Evolutionary conservation across 257 asterid species (phyloP).

Genomic region (Thymus mandschuricus): DNA sequence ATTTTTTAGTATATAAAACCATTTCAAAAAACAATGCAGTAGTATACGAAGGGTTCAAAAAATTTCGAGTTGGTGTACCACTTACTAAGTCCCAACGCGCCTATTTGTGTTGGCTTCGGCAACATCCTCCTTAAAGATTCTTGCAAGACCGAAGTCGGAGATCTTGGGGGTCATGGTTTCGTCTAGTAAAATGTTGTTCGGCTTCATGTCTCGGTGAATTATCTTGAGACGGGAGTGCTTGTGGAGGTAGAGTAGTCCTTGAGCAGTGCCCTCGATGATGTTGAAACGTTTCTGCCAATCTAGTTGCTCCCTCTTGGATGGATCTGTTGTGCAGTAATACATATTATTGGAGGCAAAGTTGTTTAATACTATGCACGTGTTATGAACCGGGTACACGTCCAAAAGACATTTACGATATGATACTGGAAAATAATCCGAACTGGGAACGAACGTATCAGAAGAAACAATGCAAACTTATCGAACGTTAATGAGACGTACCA

Average conservation of each 20-base stretch:
- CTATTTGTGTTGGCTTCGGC: constrained; percentile 55
- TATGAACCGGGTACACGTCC: too few relatives aligned
- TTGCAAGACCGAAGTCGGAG: constrained; percentile 71
- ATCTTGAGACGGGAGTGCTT: constrained; percentile 59
- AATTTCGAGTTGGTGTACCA: background rate
- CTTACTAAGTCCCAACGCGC: constrained; percentile 69
- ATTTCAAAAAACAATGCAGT: background rate
- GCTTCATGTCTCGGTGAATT: constrained; percentile 66
- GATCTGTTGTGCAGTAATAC: constrained; percentile 23
- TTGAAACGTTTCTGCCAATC: constrained; percentile 42
- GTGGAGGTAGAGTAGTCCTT: constrained; percentile 68
- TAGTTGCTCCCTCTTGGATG: constrained; percentile 33
- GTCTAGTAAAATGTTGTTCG: constrained; percentile 60
- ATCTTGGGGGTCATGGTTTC: constrained; percentile 66
- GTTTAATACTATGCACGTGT: background rate
- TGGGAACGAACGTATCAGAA: too few relatives aligned
- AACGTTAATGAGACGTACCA: too few relatives aligned
- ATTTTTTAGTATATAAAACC: background rate
- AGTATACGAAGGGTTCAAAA: background rate
- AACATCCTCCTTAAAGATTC: constrained; percentile 50
- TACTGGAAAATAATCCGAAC: too few relatives aligned
- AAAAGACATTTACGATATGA: too few relatives aligned
- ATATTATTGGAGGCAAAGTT: background rate
- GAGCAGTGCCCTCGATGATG: constrained; percentile 55
- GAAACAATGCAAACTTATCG: too few relatives aligned